Percentiles rank a stretch among this genome's conserved stretches.
Evolutionary conservation across 495 filamentous ascomycete genomes (phyloP).

Genomic region (Penicillium pulvis): DNA sequence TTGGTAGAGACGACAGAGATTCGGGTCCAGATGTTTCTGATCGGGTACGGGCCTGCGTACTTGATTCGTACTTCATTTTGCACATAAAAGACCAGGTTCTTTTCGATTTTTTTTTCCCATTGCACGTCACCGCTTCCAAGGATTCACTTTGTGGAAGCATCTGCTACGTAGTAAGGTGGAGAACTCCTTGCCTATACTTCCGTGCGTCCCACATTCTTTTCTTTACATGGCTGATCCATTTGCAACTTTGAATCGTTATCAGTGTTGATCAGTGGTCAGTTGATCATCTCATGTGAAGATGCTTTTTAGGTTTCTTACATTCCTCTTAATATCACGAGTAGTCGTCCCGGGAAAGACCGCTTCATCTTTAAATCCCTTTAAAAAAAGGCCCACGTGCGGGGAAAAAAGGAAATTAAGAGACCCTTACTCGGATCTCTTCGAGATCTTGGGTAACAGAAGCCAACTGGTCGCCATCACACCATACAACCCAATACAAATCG

Average conservation of each 20-base stretch:
- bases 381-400: neutral
- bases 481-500: slow-evolving; percentile 67
- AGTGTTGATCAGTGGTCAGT: neutral
- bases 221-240: neutral
- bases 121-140: neutral
- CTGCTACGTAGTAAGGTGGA: neutral
- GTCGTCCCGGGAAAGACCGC: neutral
- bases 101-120: neutral
- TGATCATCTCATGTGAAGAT: neutral
- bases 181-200: slow-evolving; percentile 1
- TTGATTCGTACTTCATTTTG: slow-evolving; percentile 3
- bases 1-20: slow-evolving; percentile 1
- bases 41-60: slow-evolving; percentile 5
- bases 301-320: neutral
- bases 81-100: neutral
- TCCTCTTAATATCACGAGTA: neutral
- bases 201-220: neutral
- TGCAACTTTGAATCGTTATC: neutral
- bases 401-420: neutral
- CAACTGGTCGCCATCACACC: slow-evolving; percentile 69
- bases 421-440: slow-evolving; percentile 33
- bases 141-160: neutral
- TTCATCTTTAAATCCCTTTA: neutral
- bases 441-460: slow-evolving; percentile 39
- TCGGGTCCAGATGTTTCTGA: slow-evolving; percentile 13